These are phyloP conservation scores for Pythium sp. DNA, from an alignment of 352 stramenopile species.

Conservation along the genomic window DNA sequence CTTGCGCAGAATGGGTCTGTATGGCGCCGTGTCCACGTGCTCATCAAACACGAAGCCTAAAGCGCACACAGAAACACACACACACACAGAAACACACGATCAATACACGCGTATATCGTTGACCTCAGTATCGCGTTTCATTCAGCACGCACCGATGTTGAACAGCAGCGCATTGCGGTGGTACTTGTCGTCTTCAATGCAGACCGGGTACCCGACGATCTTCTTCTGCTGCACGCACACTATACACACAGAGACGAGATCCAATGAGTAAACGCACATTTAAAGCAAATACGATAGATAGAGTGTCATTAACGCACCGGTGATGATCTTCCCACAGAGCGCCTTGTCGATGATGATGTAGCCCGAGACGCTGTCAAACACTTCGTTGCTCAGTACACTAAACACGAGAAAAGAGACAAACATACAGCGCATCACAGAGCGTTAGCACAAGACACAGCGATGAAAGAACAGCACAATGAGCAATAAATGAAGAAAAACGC, in stretches of 20 bases:
- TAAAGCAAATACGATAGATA: background rate
- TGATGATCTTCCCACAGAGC: constrained; percentile 87
- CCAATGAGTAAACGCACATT: background rate
- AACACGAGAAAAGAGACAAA: constrained; percentile 3
- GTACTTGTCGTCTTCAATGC: constrained; percentile 90
- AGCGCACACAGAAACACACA: background rate
- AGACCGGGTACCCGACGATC: constrained; percentile 86
- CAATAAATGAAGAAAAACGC: constrained; percentile 6
- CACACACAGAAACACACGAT: too few relatives aligned
- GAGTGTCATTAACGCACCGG: constrained; percentile 25
- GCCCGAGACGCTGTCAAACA: constrained; percentile 83
- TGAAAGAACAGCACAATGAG: background rate
- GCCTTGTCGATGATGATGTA: constrained; percentile 91
- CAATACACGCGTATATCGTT: too few relatives aligned
- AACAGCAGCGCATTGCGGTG: constrained; percentile 86
- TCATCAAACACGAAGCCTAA: constrained; percentile 83
- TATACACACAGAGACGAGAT: constrained; percentile 8
- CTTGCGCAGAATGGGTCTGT: constrained; percentile 83
- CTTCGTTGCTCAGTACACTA: constrained; percentile 75
- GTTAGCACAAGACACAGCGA: background rate
- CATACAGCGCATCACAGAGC: background rate
- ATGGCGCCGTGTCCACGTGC: constrained; percentile 68
- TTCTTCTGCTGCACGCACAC: constrained; percentile 78
- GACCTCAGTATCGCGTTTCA: too few relatives aligned
- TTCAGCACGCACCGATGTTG: constrained; percentile 59